phyloP scores from a whole-genome alignment of 257 asterid genomes.

The Anisodus tanguticus region DNA sequence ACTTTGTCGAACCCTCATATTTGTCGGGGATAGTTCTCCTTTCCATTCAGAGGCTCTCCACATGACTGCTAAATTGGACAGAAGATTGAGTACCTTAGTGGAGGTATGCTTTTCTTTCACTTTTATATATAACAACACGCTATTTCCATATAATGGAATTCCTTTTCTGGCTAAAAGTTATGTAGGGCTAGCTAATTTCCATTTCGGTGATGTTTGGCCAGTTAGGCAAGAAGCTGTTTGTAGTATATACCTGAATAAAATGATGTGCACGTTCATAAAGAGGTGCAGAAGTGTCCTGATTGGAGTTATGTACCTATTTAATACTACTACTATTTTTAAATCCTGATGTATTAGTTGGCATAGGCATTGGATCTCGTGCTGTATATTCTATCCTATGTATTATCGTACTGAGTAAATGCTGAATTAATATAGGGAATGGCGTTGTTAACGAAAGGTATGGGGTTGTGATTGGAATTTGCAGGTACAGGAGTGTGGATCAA shows the following conservation, averaged over 20 bases:
- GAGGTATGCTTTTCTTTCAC: conserved; percentile 60
- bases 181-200: not conserved
- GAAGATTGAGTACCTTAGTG: conserved; percentile 82
- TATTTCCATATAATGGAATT: not conserved
- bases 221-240: conserved; percentile 16
- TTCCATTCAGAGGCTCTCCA: conserved; percentile 71
- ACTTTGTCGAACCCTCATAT: conserved; percentile 78
- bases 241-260: conserved; percentile 12
- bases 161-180: not conserved
- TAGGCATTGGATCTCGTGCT: not conserved
- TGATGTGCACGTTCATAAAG: conserved; percentile 15
- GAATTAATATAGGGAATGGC: conserved; percentile 18
- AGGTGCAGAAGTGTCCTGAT: not conserved
- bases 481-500: conserved; percentile 89
- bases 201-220: not conserved
- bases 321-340: not conserved
- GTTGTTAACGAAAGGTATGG: conserved; percentile 19
- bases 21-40: conserved; percentile 87
- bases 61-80: conserved; percentile 74
- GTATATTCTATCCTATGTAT: not conserved
- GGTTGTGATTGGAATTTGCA: conserved; percentile 36
- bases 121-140: too few relatives aligned
- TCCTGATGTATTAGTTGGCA: not conserved
- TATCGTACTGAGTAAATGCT: not conserved
- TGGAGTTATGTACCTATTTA: not conserved